phyloP scores from a whole-genome alignment of 2,329 filamentous ascomycete genomes.

The Epicoccum sorghinum region DNA sequence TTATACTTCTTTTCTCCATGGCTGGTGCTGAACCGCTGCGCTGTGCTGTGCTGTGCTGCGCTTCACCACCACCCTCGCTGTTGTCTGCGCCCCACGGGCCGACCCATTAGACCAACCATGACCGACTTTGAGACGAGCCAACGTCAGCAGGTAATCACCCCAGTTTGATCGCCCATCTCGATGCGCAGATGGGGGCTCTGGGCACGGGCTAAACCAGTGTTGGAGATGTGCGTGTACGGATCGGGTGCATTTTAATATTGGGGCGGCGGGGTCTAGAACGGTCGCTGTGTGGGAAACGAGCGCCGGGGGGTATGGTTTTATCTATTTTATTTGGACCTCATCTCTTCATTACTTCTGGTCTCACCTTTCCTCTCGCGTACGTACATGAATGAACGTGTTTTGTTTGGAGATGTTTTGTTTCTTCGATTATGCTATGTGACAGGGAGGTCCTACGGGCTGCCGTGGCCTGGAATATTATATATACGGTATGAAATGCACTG shows the following conservation, averaged over 20 bases:
- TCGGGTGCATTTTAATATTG: constrained; percentile 9
- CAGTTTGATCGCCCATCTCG: neutral
- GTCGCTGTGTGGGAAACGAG: neutral
- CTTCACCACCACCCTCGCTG: too few species aligned
- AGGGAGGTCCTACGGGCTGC: constrained; percentile 7
- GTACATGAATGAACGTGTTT: too few species aligned
- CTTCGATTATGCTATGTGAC: neutral
- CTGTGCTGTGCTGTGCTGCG: too few species aligned
- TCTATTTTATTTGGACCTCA: constrained; percentile 7
- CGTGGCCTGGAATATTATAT: neutral
- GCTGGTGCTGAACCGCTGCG: too few species aligned
- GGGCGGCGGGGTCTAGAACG: constrained; percentile 10
- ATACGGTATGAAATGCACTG: constrained; percentile 1
- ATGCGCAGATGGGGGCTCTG: neutral
- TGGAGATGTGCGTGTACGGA: neutral
- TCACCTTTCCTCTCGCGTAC: neutral
- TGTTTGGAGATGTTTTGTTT: constrained; percentile 8
- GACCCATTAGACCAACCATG: too few species aligned
- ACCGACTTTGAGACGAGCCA: too few species aligned
- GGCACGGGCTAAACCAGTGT: too few species aligned
- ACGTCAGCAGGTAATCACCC: constrained; percentile 1
- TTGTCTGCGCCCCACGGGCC: too few species aligned
- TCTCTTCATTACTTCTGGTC: neutral
- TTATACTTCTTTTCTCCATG: too few species aligned
- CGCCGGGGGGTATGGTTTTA: neutral